Conservation (phyloP, 2,329 filamentous ascomycete genomes). For the Colletotrichum kahawae region DNA sequence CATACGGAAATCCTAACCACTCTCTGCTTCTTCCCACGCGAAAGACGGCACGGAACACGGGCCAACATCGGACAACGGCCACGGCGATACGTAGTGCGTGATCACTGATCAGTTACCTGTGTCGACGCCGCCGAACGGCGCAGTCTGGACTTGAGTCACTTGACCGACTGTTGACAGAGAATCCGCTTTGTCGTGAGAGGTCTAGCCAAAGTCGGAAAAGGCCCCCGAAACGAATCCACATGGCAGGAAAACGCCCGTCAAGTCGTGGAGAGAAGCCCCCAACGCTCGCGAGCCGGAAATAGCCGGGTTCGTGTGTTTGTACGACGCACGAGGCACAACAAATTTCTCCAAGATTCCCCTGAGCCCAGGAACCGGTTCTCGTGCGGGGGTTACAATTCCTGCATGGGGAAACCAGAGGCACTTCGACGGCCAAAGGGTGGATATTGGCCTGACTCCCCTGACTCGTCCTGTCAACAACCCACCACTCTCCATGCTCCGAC, state of each 20-base stretch:
- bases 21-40: neutral
- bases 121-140: neutral
- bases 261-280: neutral
- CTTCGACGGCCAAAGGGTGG: neutral
- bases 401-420: constrained; percentile 6
- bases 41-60: neutral
- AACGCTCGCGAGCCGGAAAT: neutral
- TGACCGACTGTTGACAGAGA: neutral
- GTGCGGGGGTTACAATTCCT: neutral
- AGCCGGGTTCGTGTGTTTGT: neutral
- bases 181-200: neutral
- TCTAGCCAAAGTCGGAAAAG: neutral
- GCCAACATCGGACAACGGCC: neutral
- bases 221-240: neutral
- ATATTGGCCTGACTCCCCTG: neutral
- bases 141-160: neutral
- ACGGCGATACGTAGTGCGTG: neutral
- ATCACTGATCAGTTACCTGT: neutral
- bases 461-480: neutral
- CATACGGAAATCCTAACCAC: neutral
- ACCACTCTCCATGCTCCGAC: neutral
- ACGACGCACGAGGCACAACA: neutral
- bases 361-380: neutral
- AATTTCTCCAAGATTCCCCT: neutral
- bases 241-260: neutral